Percentiles rank a stretch among this genome's conserved stretches.
Conservation (phyloP, 2,329 filamentous ascomycete species). For the Botrytis paeoniae region DNA sequence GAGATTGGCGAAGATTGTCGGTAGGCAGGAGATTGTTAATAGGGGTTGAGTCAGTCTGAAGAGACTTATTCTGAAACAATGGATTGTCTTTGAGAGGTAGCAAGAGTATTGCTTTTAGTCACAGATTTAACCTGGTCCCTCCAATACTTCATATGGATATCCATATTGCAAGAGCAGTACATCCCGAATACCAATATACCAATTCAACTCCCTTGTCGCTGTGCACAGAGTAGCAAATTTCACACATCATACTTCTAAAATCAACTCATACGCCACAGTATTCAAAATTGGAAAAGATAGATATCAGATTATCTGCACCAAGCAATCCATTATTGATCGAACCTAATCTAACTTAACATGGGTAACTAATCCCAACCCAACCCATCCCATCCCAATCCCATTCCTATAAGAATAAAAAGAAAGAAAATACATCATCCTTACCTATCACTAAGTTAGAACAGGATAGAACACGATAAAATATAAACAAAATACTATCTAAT, state of each 20-base stretch:
- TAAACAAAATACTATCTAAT: background rate
- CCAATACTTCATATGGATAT: background rate
- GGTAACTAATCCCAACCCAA: background rate
- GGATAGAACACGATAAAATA: background rate
- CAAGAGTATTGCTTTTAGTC: background rate
- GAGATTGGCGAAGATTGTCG: constrained; percentile 42
- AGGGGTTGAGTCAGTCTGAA: background rate
- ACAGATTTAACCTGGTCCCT: background rate
- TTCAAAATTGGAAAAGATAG: background rate
- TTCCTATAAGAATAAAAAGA: background rate
- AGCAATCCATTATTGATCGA: background rate
- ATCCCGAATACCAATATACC: background rate
- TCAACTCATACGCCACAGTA: background rate
- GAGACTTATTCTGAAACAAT: background rate
- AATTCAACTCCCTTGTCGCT: background rate
- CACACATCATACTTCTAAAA: background rate
- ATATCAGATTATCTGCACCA: background rate
- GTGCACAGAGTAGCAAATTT: background rate
- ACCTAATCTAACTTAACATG: background rate
- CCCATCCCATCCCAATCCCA: background rate
- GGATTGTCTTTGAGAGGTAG: background rate
- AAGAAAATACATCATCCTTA: background rate
- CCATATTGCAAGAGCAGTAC: background rate
- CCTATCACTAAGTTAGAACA: background rate
- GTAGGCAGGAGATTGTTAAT: background rate